Base-by-base conservation (phyloP, 2,329 filamentous ascomycete genomes). In the Talaromyces sp. region DNA sequence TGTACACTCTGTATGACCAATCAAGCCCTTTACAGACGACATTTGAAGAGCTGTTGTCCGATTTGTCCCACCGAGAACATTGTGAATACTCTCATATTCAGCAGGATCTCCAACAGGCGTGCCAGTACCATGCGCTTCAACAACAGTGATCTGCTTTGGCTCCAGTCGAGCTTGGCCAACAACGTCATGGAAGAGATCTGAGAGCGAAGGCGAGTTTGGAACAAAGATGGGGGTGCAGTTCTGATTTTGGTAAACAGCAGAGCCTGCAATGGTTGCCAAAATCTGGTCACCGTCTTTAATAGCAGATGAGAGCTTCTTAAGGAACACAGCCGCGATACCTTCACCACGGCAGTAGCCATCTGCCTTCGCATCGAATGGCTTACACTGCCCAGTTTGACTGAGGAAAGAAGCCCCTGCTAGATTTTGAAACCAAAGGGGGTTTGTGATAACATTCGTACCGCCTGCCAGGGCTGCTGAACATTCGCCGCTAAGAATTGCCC, bases 331-430 rank as follows among this genome's bases (percentile, higher is more conserved):
- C 0, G 74, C 75, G 13, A 81, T 67, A 2, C 80, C 81, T 53
- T 84, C 82, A 7, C 77, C 80, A 1, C 80, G 73, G 31, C 73
- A 80, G 65, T 75, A 81, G 4, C 80, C 81, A 62, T 80, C 67
- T 0, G 77, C 81, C 1, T 62, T 65, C 1, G 63, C 65, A 63
- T 77, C 74, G 69, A 73, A 80, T 68, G 75, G 80, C 52, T 76
- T 78, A 13, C 78, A 83, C 37, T 78, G 74, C 1, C 81, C 81
- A 0, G 77, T 76, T 31, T 81, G 77, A 1, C 73, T 78, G 0
- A 81, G 80, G 81, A 22, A 85, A 76, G 50, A 83, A 66, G 65
- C 77, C 62, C 19, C 68, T 57, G 22, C 71, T 69, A 51, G 66
- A 67, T 57, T 69, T 65, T 4, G 68, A 64, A 10, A 74, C 65